A percentile compares a stretch with the other conserved stretches of the same genome.
Evolutionary conservation across 768 basidiomycete species (phyloP).

Genomic region (Naganishia vaughanmartiniae): DNA sequence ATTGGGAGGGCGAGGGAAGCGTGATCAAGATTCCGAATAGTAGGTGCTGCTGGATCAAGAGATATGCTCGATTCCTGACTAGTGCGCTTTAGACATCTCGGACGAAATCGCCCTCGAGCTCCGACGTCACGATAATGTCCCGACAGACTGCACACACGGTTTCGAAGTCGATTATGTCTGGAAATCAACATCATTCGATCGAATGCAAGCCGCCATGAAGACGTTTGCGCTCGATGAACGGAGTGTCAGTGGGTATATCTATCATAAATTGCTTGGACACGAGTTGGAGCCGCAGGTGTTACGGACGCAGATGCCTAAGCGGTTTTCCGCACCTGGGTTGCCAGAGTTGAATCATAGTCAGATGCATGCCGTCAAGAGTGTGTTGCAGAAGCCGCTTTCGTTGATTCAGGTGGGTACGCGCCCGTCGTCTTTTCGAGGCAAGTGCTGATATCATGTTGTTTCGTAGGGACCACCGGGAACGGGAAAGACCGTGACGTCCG

Average conservation of each 20-base stretch:
- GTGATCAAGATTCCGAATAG: conserved; percentile 99
- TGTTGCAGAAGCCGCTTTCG: conserved; percentile 94
- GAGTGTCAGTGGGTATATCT: conserved; percentile 98
- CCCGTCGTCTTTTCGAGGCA: neutral
- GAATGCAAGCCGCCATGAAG: conserved; percentile 99
- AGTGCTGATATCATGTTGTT: neutral
- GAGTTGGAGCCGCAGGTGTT: conserved; percentile 88
- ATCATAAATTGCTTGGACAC: conserved; percentile 96
- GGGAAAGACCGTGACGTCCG: conserved; percentile 98
- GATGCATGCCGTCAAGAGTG: conserved; percentile 99
- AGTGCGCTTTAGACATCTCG: conserved; percentile 71
- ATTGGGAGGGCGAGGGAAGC: conserved; percentile 97
- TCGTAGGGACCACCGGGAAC: conserved; percentile 88
- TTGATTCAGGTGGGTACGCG: conserved; percentile 69
- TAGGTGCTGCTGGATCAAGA: conserved; percentile 54
- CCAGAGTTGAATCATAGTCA: conserved; percentile 99
- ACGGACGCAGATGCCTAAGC: conserved; percentile 59
- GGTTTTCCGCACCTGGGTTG: conserved; percentile 91
- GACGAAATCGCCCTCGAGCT: conserved; percentile 96
- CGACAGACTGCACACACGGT: conserved; percentile 86
- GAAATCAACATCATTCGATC: conserved; percentile 99
- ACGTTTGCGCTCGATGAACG: conserved; percentile 99
- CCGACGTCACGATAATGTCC: conserved; percentile 83
- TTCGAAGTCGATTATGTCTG: conserved; percentile 99
- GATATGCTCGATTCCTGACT: neutral